Evolutionary conservation across 352 stramenopile species (phyloP).

Genomic region (Globisporangium recalcitrans): DNA sequence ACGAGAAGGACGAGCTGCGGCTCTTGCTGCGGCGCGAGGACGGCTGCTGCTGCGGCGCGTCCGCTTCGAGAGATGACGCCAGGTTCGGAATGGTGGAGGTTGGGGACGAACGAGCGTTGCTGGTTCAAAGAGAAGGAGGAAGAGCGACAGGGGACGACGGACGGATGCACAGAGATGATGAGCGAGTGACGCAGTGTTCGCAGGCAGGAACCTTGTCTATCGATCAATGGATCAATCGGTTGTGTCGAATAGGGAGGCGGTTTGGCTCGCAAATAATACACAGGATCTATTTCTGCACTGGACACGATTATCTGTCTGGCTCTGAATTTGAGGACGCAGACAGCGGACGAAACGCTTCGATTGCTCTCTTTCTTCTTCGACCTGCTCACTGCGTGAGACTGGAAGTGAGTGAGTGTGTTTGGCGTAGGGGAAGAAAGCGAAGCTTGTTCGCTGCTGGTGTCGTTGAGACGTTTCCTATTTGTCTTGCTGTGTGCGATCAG

Average conservation of each 20-base stretch:
- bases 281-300: not conserved
- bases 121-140: not conserved
- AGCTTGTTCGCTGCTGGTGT: slow-evolving; percentile 1
- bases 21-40: not conserved
- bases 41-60: not conserved
- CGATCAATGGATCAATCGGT: too few relatives aligned
- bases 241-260: not conserved
- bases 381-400: not conserved
- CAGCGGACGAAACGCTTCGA: slow-evolving; percentile 2
- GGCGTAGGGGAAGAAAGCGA: not conserved
- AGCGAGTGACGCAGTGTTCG: too few relatives aligned
- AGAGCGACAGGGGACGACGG: too few relatives aligned
- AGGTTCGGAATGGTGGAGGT: slow-evolving; percentile 4
- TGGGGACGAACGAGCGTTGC: not conserved
- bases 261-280: too few relatives aligned
- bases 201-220: too few relatives aligned
- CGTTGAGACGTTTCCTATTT: slow-evolving; percentile 3
- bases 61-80: not conserved
- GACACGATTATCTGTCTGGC: not conserved
- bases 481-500: not conserved
- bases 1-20: slow-evolving; percentile 3
- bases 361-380: not conserved
- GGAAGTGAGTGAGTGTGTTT: not conserved
- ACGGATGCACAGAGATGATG: too few relatives aligned
- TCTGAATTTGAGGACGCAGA: not conserved